Conservation (phyloP, 1,139 yeast species). For the Blastobotrys ciferrii region DNA sequence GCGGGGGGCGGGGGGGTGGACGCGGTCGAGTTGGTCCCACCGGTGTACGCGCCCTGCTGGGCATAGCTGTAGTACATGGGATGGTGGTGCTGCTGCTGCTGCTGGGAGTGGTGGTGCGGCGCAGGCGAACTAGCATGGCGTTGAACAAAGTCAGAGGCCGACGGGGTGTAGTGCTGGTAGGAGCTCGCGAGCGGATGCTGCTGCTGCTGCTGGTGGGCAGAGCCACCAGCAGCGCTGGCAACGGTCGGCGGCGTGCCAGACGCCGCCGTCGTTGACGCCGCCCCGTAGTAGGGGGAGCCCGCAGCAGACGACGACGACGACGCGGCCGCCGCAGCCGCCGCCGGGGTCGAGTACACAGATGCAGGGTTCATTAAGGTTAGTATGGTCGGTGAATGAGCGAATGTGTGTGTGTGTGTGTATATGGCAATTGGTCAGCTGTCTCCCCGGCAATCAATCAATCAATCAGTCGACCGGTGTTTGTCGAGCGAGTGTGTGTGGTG, state of each 20-base stretch:
- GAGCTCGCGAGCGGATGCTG: not conserved
- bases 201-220: not conserved
- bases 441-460: too few species aligned
- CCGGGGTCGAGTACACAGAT: constrained; percentile 5
- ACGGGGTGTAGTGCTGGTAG: not conserved
- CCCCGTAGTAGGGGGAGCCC: not conserved
- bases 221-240: constrained; percentile 19
- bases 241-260: constrained; percentile 10
- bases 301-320: not conserved
- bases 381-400: not conserved
- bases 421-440: too few species aligned
- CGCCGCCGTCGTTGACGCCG: not conserved
- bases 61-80: constrained; percentile 5
- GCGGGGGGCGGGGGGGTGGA: constrained; percentile 3
- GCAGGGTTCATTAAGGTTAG: not conserved
- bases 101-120: not conserved
- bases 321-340: not conserved
- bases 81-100: constrained; percentile 2
- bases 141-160: constrained; percentile 3
- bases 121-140: not conserved
- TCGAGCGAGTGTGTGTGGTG: not conserved
- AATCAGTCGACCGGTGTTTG: too few species aligned
- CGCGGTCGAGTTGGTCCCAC: constrained; percentile 7
- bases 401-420: not conserved
- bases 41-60: not conserved